Evolutionary conservation across 371 early-diverging fungal genomes (phyloP), one percentile per base, ranked within the genome.

Genomic region (Blastocladiella emersonii): DNA sequence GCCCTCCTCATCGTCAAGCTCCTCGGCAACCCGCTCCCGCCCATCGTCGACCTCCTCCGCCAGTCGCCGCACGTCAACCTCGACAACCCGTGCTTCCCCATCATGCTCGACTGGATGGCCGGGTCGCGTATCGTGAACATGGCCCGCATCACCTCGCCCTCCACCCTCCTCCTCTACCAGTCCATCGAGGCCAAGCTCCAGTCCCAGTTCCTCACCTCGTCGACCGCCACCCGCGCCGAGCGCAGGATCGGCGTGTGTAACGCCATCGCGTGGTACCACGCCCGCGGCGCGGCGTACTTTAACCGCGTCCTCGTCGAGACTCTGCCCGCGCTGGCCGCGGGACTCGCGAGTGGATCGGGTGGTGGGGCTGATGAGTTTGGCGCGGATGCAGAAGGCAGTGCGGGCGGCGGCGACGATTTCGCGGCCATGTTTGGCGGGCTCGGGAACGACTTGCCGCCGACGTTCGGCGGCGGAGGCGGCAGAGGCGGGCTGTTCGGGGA

Each of bases 11-110:
- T 55, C 5, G 27, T 17, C 5, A 61, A 34, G 59, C 27, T 65
- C 23, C 36, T n/a, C 15, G 5, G 23, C 27, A 43, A 27, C 25
- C 48, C 12, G 32, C 21, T 27, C 21, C 35, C 23, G n/a, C 21
- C 60, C 13, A 30, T 15, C 2, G 60, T 12, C 27, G 23, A 36
- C 0, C 8, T 4, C 39, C 30, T 43, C 44, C 1, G 3, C 3
- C 13, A 8, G 15, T 8, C 8, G 15, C 41, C 15, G 12, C n/a
- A 17, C 37, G 19, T 51, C 35, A 57, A 78, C 83, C 85, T 48
- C 87, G 87, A n/a, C 71, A 82, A 34, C 74, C 82, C 13, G 67
- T 82, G 1, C 70, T 86, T 57, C 72, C 68, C 55, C 85, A 85
- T 4, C 34, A 53, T 23, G 32, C 2, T 61, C 74, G 82, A 61